phyloP scores from a whole-genome alignment of 441 rosid genomes.

The Corymbia calophylla region DNA sequence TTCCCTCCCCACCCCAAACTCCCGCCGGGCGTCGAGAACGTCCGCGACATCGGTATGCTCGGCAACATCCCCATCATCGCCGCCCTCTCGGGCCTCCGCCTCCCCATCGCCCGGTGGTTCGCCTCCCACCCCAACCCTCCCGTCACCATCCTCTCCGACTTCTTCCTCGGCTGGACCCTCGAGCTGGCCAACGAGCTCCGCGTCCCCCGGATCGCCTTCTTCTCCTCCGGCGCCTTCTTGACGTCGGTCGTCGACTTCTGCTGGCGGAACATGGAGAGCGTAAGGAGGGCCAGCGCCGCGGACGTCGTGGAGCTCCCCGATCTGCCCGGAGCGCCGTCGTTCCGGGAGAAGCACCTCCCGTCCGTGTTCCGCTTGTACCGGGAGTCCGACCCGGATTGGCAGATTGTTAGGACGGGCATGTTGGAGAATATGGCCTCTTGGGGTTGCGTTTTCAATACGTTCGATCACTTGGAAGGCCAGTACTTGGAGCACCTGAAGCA shows the following conservation, averaged over 20 bases:
- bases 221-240: slow-evolving; percentile 22
- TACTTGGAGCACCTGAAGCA: slow-evolving; percentile 19
- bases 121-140: slow-evolving; percentile 38
- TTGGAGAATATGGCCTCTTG: slow-evolving; percentile 16
- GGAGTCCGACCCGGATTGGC: slow-evolving; percentile 19
- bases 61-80: slow-evolving; percentile 25
- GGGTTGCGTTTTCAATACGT: slow-evolving; percentile 39
- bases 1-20: slow-evolving; percentile 40
- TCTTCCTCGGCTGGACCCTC: slow-evolving; percentile 61
- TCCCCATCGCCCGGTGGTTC: slow-evolving; percentile 37
- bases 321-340: slow-evolving; percentile 35
- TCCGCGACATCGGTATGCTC: slow-evolving; percentile 24
- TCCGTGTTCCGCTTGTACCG: slow-evolving; percentile 8
- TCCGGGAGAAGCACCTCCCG: slow-evolving; percentile 36
- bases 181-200: slow-evolving; percentile 20
- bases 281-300: neutral
- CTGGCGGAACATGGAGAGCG: slow-evolving; percentile 7
- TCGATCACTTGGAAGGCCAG: slow-evolving; percentile 25
- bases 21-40: slow-evolving; percentile 44
- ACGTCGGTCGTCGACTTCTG: slow-evolving; percentile 6
- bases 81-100: slow-evolving; percentile 27
- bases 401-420: slow-evolving; percentile 8
- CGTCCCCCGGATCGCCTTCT: slow-evolving; percentile 39
- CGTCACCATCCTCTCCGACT: slow-evolving; percentile 42
- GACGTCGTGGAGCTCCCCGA: slow-evolving; percentile 17